phyloP scores from a whole-genome alignment of 306 rosid species.

The Carpinus viminea region DNA sequence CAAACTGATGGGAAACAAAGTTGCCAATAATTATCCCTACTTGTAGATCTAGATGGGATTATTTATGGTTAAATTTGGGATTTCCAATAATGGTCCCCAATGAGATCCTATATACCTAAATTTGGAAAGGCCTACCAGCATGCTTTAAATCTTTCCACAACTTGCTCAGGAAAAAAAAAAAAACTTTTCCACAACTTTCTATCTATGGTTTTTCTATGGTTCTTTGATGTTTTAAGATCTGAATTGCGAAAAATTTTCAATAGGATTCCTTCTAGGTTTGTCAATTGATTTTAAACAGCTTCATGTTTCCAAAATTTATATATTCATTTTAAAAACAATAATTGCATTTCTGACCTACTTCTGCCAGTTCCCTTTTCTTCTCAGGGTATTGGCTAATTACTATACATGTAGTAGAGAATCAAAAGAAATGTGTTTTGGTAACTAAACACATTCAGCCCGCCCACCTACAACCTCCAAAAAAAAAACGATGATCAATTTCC shows the following conservation, averaged over 20 bases:
- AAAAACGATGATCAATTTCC: neutral
- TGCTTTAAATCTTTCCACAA: neutral
- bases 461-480: neutral
- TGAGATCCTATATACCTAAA: neutral
- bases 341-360: neutral
- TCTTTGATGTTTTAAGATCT: neutral
- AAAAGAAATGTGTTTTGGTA: neutral
- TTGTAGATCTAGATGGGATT: neutral
- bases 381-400: neutral
- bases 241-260: neutral
- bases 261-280: neutral
- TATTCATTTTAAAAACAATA: neutral
- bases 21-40: neutral
- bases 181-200: neutral
- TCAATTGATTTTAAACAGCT: neutral
- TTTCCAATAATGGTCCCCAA: too few relatives aligned
- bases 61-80: too few relatives aligned
- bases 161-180: too few relatives aligned
- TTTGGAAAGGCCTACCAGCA: neutral
- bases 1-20: slow-evolving; percentile 1
- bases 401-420: neutral
- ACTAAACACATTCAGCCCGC: neutral
- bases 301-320: neutral
- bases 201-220: neutral
- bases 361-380: neutral